Percentiles rank a stretch among this genome's conserved stretches.
These are phyloP conservation scores for Lasiosphaeris hirsuta DNA, from an alignment of 495 filamentous ascomycete species.

Conservation along the genomic window DNA sequence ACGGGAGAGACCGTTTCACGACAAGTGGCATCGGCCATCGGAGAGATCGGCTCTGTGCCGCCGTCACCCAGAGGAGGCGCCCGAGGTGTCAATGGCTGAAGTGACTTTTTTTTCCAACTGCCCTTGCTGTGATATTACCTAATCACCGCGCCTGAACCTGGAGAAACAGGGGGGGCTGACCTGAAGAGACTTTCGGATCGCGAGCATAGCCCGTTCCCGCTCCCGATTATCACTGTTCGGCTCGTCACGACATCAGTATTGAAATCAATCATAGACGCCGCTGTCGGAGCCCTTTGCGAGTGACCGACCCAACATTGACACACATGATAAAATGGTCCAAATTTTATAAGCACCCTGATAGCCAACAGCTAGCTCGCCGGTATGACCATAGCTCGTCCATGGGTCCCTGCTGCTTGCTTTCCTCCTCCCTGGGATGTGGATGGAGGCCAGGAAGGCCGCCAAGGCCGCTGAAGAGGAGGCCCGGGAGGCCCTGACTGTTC, in stretches of 20 bases:
- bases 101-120: conserved; percentile 5
- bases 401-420: no score
- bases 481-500: conserved; percentile 18
- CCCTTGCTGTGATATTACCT: conserved; percentile 10
- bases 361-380: no score
- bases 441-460: not conserved
- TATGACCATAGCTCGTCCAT: no score
- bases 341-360: no score
- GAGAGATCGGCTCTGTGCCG: no score
- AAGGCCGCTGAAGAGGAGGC: conserved; percentile 10
- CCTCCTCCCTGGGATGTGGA: no score
- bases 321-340: no score
- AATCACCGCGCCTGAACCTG: conserved; percentile 1
- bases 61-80: not conserved
- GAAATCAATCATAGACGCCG: not conserved
- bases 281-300: conserved; percentile 1
- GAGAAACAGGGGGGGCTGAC: not conserved
- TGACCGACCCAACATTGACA: conserved; percentile 1
- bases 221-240: not conserved
- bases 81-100: conserved; percentile 1
- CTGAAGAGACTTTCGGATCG: conserved; percentile 6
- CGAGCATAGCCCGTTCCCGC: not conserved
- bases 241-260: no score
- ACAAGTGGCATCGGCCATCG: no score
- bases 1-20: no score